Base-by-base conservation (phyloP, 2,329 filamentous ascomycete genomes). In the Teratosphaeria nubilosa region DNA sequence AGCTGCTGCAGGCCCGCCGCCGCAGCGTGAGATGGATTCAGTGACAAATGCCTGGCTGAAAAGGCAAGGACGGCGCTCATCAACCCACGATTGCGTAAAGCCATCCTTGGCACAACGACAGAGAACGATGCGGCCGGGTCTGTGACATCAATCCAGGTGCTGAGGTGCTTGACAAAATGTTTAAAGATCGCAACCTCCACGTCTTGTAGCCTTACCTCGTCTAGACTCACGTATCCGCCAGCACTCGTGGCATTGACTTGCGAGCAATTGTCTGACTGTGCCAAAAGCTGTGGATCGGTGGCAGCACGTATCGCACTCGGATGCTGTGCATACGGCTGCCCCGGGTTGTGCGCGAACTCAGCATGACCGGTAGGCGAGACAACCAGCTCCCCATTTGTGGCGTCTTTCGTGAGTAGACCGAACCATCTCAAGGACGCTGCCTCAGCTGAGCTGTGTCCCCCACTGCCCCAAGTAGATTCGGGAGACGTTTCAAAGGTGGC, bases 31-130 rank as follows among this genome's bases (percentile, higher is more conserved):
- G 54, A 62, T 20, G 64, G 65, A 52, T 73, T 67, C 16, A 78
- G 67, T 5, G 75, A 76, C 56, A 77, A 68, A 62, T 82, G 78
- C 6, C 78, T 72, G 10, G 77, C 76, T 6, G 79, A 77, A 2
- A 83, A 70, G 1, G 81, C 81, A 2, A 83, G 70, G 10, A 83
- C 74, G n/a, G 80, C 79, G 60, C 80, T 82, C 70, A 82, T 73
- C 2, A 83, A 64, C 1, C 81, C 81, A 11, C 75, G 68, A 61
- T 84, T 83, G 20, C 75, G 74, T 56, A 81, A 67, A 4, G 78
- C 75, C 60, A 71, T 55, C 60, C 71, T 65, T 5, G 68, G 70
- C 1, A 74, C 68, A 31, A 67, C 57, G 3, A 65, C 66, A 4
- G 68, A 65, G 37, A 72, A 72, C n/a, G 75, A 72, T 52, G 64